These are phyloP conservation scores for Avena sativa DNA, from an alignment of 176 grass and related monocot species.

Conservation along the genomic window DNA sequence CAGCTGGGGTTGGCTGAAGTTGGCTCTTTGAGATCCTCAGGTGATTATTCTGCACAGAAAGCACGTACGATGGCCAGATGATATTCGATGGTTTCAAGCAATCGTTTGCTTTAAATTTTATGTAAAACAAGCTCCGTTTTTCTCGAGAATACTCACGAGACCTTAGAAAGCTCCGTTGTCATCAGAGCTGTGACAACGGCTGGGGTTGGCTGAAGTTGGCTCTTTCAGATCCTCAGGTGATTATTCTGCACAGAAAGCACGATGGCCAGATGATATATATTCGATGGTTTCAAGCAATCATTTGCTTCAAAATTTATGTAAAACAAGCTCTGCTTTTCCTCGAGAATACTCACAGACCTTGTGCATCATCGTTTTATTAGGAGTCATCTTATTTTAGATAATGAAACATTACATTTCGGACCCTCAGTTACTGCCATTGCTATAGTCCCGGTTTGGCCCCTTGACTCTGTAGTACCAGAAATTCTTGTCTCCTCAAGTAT, in stretches of 20 bases:
- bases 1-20: not conserved
- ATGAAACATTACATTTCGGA: not conserved
- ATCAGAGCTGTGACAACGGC: no score
- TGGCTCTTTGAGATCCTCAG: conserved; percentile 38
- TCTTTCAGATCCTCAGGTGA: conserved; percentile 19
- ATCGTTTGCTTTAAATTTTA: not conserved
- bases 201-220: no score
- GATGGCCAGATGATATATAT: not conserved
- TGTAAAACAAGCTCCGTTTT: not conserved
- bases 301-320: not conserved
- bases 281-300: not conserved
- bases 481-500: not conserved
- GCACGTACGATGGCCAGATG: not conserved
- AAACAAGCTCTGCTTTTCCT: not conserved
- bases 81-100: not conserved
- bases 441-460: not conserved
- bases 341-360: not conserved
- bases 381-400: not conserved
- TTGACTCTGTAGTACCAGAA: not conserved
- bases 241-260: not conserved
- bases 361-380: not conserved
- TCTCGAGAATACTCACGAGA: not conserved
- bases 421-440: not conserved
- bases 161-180: no score
- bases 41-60: conserved; percentile 20